phyloP scores from a whole-genome alignment of 805 yeast species.

The Teunomyces cretensis region DNA sequence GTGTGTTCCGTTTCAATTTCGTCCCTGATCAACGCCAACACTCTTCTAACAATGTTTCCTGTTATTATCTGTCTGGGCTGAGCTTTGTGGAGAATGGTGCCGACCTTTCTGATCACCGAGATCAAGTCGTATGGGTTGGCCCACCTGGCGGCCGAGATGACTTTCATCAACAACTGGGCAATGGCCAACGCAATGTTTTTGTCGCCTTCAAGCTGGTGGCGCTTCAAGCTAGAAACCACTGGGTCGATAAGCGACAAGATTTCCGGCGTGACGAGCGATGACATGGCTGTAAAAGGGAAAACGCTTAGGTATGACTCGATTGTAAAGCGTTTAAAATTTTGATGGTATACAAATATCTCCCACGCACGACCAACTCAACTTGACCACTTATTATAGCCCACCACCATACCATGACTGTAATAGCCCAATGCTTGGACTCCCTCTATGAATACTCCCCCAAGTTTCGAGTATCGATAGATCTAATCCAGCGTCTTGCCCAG shows the following conservation, averaged over 20 bases:
- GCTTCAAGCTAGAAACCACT: conserved; percentile 57
- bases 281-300: not conserved
- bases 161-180: conserved; percentile 82
- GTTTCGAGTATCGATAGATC: conserved; percentile 34
- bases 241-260: conserved; percentile 37
- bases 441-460: conserved; percentile 33
- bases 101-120: conserved; percentile 68
- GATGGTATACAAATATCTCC: not conserved
- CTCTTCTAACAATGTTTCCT: conserved; percentile 90
- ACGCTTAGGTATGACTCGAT: not conserved
- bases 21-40: conserved; percentile 82
- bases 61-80: conserved; percentile 87
- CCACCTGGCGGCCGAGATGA: conserved; percentile 90
- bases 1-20: conserved; percentile 54
- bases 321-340: not conserved
- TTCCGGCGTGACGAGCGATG: conserved; percentile 17
- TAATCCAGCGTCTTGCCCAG: conserved; percentile 40
- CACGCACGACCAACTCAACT: conserved; percentile 1
- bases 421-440: conserved; percentile 16
- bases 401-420: not conserved
- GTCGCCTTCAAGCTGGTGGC: conserved; percentile 82
- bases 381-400: not conserved
- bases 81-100: conserved; percentile 67
- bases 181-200: conserved; percentile 82
- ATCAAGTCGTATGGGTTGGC: conserved; percentile 71